Evolutionary conservation across 1,284 basidiomycete genomes (phyloP), one percentile per base, ranked within the genome.

Genomic region (Psilocybe mexicana): DNA sequence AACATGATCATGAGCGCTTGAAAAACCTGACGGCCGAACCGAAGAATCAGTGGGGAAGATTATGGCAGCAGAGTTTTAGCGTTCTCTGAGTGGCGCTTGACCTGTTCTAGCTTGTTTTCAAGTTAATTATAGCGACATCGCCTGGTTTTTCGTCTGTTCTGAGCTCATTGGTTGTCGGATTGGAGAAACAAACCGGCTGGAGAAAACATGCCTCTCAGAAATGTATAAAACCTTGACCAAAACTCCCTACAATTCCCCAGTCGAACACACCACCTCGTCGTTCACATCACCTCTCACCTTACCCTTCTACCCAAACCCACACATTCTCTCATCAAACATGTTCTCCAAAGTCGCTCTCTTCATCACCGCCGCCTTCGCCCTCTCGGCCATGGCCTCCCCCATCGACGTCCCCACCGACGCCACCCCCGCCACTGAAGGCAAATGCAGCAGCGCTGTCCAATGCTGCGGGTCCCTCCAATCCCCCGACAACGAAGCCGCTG

Each of bases 391-490:
- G 6, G 38, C 57, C 23, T 42, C 62, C 43, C 57, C 52, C 24
- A 55, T 60, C 43, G n/a, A 51, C 35, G 28, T 54, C 46, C 57
- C 52, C 24, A 57, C 62, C 47, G 24, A 18, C 18, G 18, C 18
- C 18, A 18, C 18, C 18, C 18, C 18, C 18, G 18, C 18, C 18
- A 18, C 18, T 18, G 18, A 18, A 18, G 18, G 14, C 18, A 42
- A 54, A 55, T 64, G 65, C 63, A 63, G 59, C 60, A 64, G 58
- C 28, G 63, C 63, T 40, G 12, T 65, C 30, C 53, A 56, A 23
- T 64, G 64, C 59, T 65, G 62, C 56, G 36, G 54, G 6, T 45
- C 53, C n/a, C 33, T 58, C 28, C 42, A 33, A 14, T 49, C 50
- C 18, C 33, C 52, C n/a, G 40, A 25, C 10, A 26, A 60, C 14